Evolutionary conservation across 768 basidiomycete genomes (phyloP).

Genomic region (Phaeotremella skinneri): DNA sequence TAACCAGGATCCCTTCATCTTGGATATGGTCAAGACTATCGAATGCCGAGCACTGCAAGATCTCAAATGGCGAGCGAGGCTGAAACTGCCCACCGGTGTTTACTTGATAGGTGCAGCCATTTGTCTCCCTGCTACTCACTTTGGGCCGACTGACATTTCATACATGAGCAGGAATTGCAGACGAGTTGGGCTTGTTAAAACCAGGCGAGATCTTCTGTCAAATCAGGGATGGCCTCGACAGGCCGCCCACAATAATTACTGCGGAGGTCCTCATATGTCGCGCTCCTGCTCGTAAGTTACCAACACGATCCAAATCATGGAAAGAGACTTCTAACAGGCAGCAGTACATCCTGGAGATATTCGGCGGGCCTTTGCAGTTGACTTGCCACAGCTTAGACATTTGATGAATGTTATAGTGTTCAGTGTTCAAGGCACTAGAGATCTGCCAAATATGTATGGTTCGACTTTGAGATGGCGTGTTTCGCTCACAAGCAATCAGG

Average conservation of each 20-base stretch:
- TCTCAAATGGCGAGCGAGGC: conserved; percentile 48
- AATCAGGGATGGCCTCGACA: conserved; percentile 34
- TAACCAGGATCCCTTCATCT: conserved; percentile 40
- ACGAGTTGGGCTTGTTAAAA: conserved; percentile 41
- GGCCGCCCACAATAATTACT: conserved; percentile 24
- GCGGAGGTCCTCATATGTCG: conserved; percentile 42
- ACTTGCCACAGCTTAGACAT: conserved; percentile 42
- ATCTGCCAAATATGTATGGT: conserved; percentile 47
- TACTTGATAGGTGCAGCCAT: conserved; percentile 48
- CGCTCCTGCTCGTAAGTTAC: conserved; percentile 45
- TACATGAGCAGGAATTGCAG: conserved; percentile 43
- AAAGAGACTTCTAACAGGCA: conserved; percentile 1
- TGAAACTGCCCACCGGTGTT: conserved; percentile 42
- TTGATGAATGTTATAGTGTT: conserved; percentile 51
- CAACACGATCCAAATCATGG: neutral
- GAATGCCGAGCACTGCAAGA: conserved; percentile 47
- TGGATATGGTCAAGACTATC: conserved; percentile 42
- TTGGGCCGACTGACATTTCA: too few relatives aligned
- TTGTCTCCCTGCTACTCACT: too few relatives aligned
- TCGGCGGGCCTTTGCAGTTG: conserved; percentile 44
- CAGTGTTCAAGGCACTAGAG: conserved; percentile 38
- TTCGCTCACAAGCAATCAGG: conserved; percentile 26
- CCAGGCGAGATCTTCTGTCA: conserved; percentile 49
- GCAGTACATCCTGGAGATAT: conserved; percentile 42
- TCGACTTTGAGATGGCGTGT: neutral